Evolutionary conservation across 352 stramenopile genomes (phyloP).

Genomic region (Thalassiosira hispida): DNA sequence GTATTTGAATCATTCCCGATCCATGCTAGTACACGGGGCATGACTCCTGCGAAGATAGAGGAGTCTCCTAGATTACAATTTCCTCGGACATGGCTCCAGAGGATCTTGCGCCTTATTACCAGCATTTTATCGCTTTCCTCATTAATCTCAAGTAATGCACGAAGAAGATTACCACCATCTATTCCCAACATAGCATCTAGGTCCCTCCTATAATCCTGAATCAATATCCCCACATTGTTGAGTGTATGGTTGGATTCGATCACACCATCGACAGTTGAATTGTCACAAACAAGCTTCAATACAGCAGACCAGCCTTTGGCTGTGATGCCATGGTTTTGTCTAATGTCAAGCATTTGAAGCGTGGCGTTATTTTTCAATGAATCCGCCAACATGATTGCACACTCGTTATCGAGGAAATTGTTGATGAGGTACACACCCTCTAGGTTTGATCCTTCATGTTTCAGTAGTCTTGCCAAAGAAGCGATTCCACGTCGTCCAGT

Average conservation of each 20-base stretch:
- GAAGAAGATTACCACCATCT: no score
- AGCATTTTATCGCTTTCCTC: background rate
- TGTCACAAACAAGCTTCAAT: conserved; percentile 8
- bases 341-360: background rate
- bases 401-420: background rate
- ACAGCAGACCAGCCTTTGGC: background rate
- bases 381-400: background rate
- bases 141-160: background rate
- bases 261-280: background rate
- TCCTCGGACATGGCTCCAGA: background rate
- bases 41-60: background rate
- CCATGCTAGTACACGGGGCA: background rate
- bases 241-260: background rate
- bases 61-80: background rate
- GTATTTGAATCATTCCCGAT: background rate
- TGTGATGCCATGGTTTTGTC: background rate
- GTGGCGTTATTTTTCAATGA: background rate
- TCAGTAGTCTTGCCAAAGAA: no score
- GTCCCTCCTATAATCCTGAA: no score
- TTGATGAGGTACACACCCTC: no score
- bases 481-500: no score
- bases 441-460: no score
- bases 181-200: no score
- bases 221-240: background rate
- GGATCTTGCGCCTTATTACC: background rate